Conservation (phyloP, 768 basidiomycete genomes). For the Macrolepiota fuliginosa region DNA sequence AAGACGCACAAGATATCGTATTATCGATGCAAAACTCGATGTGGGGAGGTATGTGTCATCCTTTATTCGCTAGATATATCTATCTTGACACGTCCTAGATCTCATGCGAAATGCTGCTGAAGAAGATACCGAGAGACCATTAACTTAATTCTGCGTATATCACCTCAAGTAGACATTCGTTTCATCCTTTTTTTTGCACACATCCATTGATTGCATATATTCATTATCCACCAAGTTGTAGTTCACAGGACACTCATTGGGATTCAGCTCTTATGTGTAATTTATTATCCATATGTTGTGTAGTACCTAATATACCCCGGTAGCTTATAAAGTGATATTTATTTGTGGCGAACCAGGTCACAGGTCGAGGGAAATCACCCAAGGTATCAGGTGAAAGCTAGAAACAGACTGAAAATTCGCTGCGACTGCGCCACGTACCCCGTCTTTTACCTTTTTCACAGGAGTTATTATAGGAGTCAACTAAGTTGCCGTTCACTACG, state of each 20-base stretch:
- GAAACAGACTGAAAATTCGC: too few relatives aligned
- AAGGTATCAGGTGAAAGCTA: too few relatives aligned
- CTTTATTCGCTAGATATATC: too few relatives aligned
- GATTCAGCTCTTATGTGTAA: neutral
- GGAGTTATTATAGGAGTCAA: neutral
- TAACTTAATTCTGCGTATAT: neutral
- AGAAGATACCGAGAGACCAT: constrained; percentile 4
- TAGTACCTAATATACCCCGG: neutral
- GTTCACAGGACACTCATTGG: neutral
- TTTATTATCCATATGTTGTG: neutral
- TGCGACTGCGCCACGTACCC: too few relatives aligned
- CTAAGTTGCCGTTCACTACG: neutral
- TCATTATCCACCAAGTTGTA: neutral
- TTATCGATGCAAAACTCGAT: constrained; percentile 64
- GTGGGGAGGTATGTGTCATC: constrained; percentile 61
- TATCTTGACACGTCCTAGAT: neutral
- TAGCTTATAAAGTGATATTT: neutral
- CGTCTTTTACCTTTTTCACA: too few relatives aligned
- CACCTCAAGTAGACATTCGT: neutral
- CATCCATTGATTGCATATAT: neutral
- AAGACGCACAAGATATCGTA: constrained; percentile 48
- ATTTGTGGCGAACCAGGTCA: too few relatives aligned
- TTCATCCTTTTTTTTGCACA: neutral
- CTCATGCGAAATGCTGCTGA: constrained; percentile 7
- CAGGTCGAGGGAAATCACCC: too few relatives aligned